Evolutionary conservation across 108 stramenopile species (phyloP), one percentile per base, ranked within the genome.

Genomic region (Discostella stelligeroides): DNA sequence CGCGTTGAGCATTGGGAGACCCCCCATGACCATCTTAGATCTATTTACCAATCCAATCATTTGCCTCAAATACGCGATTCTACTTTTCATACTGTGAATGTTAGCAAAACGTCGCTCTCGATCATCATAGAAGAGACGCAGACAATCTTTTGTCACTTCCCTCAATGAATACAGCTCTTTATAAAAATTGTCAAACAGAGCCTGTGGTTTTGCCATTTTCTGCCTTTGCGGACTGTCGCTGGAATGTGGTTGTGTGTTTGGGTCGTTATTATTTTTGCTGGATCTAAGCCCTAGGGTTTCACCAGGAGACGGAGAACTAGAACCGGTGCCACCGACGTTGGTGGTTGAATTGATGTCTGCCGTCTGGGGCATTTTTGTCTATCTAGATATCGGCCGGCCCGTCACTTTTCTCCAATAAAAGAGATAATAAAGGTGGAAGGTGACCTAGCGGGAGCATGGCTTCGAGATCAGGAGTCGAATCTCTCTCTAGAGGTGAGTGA

Each of bases 161-260:
- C 55, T 56, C 30, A 56, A 17, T 2, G 55, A 56, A 38, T 0
- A 15, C 30, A 56, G 28, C 15, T 38, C 55, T 37, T 15, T 56
- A 7, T 56, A 30, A 37, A 30, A 56, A 56, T 56, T 23, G 28
- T 56, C 55, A 56, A 14, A 27, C 18, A 56, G 55, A 13, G 37
- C 5, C 28, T 56, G n/a, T 28, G 25, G 34, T 56, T 2, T 2
- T 11, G 29, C 0, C 28, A 15, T 38, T 34, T 34, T 38, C n/a
- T 4, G 25, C 2, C 30, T 14, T 3, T 17, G 15, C 13, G 14
- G 55, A 34, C 55, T 13, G 30, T 18, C 55, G 13, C 13, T 27
- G 55, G 8, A 29, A 27, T 34, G 55, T 18, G 14, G 55, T 30
- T 56, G 2, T 17, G 25, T 38, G 14, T 37, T 56, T 3, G 25